These are phyloP conservation scores for Trametes sp. DNA, from an alignment of 1,284 basidiomycete genomes.

Conservation along the genomic window DNA sequence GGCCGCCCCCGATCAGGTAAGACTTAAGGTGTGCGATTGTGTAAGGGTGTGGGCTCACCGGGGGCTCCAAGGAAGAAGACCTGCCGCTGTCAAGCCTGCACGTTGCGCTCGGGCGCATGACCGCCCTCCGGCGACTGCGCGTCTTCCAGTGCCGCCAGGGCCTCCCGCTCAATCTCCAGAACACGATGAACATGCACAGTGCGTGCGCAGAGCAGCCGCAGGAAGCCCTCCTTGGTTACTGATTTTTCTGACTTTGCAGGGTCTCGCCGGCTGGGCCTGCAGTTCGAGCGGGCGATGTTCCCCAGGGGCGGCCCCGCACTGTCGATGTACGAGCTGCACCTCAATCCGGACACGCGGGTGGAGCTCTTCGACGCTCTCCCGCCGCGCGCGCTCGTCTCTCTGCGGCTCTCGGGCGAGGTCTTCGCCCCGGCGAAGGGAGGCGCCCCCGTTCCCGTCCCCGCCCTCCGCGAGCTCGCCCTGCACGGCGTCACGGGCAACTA, in stretches of 20 bases:
- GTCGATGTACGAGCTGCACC: slow-evolving; percentile 45
- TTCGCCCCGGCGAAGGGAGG: slow-evolving; percentile 31
- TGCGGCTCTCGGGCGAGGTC: slow-evolving; percentile 49
- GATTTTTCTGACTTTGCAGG: slow-evolving; percentile 14
- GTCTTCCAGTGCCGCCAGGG: slow-evolving; percentile 48
- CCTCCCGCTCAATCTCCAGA: slow-evolving; percentile 33
- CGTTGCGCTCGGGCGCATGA: slow-evolving; percentile 43
- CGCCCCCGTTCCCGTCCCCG: slow-evolving; percentile 30
- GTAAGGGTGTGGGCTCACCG: slow-evolving; percentile 28
- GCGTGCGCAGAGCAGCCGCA: slow-evolving; percentile 11
- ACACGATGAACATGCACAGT: slow-evolving; percentile 28
- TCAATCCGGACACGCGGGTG: slow-evolving; percentile 42
- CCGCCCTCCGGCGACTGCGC: slow-evolving; percentile 43
- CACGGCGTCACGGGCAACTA: slow-evolving; percentile 45
- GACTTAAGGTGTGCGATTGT: slow-evolving; percentile 26
- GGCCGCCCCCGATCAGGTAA: slow-evolving; percentile 21
- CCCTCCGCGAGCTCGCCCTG: slow-evolving; percentile 44
- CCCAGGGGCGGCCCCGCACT: slow-evolving; percentile 40
- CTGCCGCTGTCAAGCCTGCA: slow-evolving; percentile 45
- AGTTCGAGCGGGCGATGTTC: slow-evolving; percentile 51
- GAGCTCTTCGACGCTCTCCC: slow-evolving; percentile 43
- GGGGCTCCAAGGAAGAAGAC: slow-evolving; percentile 18
- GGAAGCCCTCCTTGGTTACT: too few relatives aligned
- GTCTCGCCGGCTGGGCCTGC: slow-evolving; percentile 34
- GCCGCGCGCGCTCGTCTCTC: slow-evolving; percentile 34